Evolutionary conservation across 805 yeast genomes (phyloP), one percentile per base, ranked within the genome.

Genomic region (Nakazawaea populi): DNA sequence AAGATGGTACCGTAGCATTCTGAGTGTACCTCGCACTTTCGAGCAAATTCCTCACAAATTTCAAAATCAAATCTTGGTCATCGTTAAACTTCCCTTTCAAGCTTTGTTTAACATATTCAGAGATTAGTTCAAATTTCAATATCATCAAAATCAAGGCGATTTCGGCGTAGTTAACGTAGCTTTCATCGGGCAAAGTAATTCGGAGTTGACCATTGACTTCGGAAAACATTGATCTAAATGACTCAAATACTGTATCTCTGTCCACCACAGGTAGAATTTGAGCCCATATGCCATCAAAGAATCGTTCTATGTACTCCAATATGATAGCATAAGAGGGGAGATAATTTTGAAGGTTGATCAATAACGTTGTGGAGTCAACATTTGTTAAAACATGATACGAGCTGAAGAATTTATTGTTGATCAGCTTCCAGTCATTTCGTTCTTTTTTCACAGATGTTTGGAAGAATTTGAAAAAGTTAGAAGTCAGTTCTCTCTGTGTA

Each of bases 191-290:
- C 9, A 35, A 12, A 9, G 11, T 27, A 1, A 48, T 42, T 5
- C 9, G 32, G 2, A 42, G 10, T 3, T 8, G 24, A 18, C 37
- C 42, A 12, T n/a, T 35, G 9, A 12, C 14, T 3, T 24, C 28
- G 4, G 30, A 5, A 30, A 32, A 42, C 3, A 48, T 34, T n/a
- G 27, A 9, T 7, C 42, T n/a, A 30, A 48, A 48, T 5, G 42
- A 9, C 28, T 7, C 6, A 29, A 42, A 9, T 27, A 42, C 68
- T 40, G 71, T 74, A 1, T 66, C 72, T 1, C 48, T 69, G 6
- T 68, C 73, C 0, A 67, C 70, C 6, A 64, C 69, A 4, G 76
- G 75, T 1, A 71, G 67, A 51, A 57, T 71, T 1, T 58, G 69
- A 9, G 46, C 56, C 31, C 70, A 66, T 14, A 44, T 10, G 4